Base-by-base conservation (phyloP, 2,329 filamentous ascomycete genomes). In the Aspergillus novoparasiticus region DNA sequence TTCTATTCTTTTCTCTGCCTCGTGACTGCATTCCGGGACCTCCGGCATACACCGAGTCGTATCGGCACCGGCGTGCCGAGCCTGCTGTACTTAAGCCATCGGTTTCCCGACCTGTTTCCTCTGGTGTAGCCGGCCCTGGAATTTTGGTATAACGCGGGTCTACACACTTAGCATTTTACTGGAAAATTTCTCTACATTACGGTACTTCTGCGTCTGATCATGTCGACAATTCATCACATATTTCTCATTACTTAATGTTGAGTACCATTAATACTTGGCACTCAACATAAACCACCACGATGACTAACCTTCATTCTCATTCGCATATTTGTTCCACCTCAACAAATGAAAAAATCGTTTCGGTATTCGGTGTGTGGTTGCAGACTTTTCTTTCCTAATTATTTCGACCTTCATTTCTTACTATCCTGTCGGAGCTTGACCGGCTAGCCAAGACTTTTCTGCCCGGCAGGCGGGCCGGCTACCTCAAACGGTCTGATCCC, bases 11-110 rank as follows among this genome's bases (percentile, higher is more conserved):
- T 59, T 51, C 32, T 21, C 34, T 50, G 36, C 19, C 58, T 54
- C 48, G 58, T 59, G 58, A 45, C 48, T 48, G 32, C 45, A 19
- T 50, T 53, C 58, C 58, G 58, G 28, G 48, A 34, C 48, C 48
- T 59, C 58, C 58, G 58, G 58, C 58, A 34, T 59, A 43, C 28
- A 21, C 48, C 48, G 45, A 51, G 12, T n/a, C n/a, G 48, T 54
- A 43, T 59, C 58, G 58, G 58, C 48, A 43, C 58, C 46, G 46
- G 32, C 34, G 32, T 59, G 58, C 58, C 58, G 58, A 59, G 48
- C 53, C 48, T 30, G 19, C 21, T 59, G 46, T 59, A 59, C 48
- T 59, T 59, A 59, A 59, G 26, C 48, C 48, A 45, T 59, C 58
- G 58, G 48, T 36, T 28, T 53, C 58, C 58, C 58, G 48, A 53